These are phyloP conservation scores for Acanthamoeba sp. DNA, from an alignment of 208 protist species.

Conservation along the genomic window DNA sequence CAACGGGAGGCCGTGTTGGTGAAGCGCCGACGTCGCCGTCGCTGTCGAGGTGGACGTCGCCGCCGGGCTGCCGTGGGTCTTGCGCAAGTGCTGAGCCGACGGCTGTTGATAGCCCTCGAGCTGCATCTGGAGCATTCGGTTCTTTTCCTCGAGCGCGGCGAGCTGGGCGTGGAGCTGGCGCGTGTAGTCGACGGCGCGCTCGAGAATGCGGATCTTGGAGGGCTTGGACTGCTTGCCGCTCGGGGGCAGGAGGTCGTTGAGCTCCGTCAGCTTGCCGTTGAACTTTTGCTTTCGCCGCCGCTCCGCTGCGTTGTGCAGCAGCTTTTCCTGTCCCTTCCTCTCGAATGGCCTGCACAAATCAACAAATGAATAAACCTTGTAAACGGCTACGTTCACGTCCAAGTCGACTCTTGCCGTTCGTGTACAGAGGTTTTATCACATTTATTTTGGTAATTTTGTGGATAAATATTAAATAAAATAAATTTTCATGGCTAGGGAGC, in stretches of 20 bases:
- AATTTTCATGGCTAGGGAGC: no score
- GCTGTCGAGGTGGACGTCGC: background rate
- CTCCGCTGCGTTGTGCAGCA: slow-evolving; percentile 59
- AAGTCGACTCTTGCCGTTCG: no score
- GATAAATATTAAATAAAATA: no score
- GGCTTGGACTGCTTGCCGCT: slow-evolving; percentile 65
- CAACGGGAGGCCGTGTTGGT: background rate
- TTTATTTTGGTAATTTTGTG: no score
- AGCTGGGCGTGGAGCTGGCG: slow-evolving; percentile 49
- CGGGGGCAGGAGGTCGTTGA: slow-evolving; percentile 53
- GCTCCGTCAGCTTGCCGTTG: slow-evolving; percentile 67
- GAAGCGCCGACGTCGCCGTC: background rate
- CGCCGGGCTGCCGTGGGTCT: background rate
- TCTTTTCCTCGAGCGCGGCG: slow-evolving; percentile 51
- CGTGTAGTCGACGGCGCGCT: slow-evolving; percentile 52
- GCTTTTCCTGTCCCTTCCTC: slow-evolving; percentile 60
- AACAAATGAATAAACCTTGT: no score
- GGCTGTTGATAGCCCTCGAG: background rate
- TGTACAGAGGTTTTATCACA: no score
- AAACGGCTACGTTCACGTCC: no score
- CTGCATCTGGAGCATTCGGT: slow-evolving; percentile 35
- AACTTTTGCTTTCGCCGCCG: slow-evolving; percentile 64
- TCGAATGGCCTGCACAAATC: background rate
- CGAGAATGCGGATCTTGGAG: slow-evolving; percentile 50
- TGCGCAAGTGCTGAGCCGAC: background rate